phyloP scores from a whole-genome alignment of 805 yeast species.

The Yarrowia sp. region DNA sequence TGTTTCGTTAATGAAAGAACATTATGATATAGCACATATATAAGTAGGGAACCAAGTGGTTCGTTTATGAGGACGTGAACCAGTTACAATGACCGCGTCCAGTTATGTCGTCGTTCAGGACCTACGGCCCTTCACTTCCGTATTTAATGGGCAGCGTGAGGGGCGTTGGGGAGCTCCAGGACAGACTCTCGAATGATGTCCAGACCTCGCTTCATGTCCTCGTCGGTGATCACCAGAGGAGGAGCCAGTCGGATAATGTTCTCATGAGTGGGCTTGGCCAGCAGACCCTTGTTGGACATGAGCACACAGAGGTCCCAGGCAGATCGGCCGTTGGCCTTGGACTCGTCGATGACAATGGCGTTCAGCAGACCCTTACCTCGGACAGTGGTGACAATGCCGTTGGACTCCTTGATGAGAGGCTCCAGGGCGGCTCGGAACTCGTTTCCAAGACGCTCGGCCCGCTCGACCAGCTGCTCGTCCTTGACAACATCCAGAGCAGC shows the following conservation, averaged over 20 bases:
- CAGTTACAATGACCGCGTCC: too few relatives aligned
- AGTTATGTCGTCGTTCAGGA: not conserved
- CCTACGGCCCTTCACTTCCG: not conserved
- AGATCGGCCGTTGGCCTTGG: slow-evolving; percentile 83
- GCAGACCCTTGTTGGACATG: slow-evolving; percentile 85
- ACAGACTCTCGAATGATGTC: slow-evolving; percentile 71
- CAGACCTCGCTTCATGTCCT: slow-evolving; percentile 83
- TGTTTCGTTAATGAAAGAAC: too few relatives aligned
- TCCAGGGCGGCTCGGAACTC: slow-evolving; percentile 61
- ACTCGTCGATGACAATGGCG: slow-evolving; percentile 88
- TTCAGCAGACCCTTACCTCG: slow-evolving; percentile 86
- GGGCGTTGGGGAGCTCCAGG: slow-evolving; percentile 51
- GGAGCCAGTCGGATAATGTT: slow-evolving; percentile 96
- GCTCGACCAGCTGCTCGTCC: slow-evolving; percentile 84
- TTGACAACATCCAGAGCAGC: slow-evolving; percentile 90
- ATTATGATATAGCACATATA: not conserved
- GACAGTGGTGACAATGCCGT: slow-evolving; percentile 65
- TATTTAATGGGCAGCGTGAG: slow-evolving; percentile 41
- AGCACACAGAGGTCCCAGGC: slow-evolving; percentile 96
- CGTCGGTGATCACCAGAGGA: slow-evolving; percentile 88
- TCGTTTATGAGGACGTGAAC: not conserved
- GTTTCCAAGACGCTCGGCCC: slow-evolving; percentile 75
- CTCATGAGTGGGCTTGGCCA: slow-evolving; percentile 97
- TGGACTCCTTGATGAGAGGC: slow-evolving; percentile 47
- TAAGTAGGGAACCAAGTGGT: not conserved